Evolutionary conservation across 1,284 basidiomycete genomes (phyloP).

Genomic region (Malassezia cuniculi): DNA sequence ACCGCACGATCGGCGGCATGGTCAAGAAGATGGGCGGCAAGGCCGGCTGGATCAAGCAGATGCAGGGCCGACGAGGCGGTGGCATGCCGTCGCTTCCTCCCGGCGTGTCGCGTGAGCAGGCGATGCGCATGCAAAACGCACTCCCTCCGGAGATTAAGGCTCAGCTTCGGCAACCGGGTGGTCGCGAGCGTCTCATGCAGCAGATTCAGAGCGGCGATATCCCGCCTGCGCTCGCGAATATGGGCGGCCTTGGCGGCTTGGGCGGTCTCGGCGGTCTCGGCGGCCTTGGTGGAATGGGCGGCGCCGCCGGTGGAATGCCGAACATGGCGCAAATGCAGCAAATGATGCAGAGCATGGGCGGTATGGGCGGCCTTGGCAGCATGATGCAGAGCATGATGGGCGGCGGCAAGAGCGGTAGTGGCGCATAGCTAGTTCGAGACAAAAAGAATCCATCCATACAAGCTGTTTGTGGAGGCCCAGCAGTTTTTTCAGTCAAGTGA

Average conservation of each 20-base stretch:
- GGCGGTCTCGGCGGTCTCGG: slow-evolving; percentile 16
- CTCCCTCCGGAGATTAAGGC: slow-evolving; percentile 44
- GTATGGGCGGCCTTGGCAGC: slow-evolving; percentile 47
- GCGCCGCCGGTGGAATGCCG: slow-evolving; percentile 25
- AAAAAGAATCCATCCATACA: no score
- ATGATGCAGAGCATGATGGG: slow-evolving; percentile 79
- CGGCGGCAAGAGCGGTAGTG: slow-evolving; percentile 45
- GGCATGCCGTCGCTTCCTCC: slow-evolving; percentile 36
- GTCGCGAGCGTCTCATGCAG: slow-evolving; percentile 30
- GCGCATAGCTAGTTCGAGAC: no score
- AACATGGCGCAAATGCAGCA: slow-evolving; percentile 25
- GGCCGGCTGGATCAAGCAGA: slow-evolving; percentile 53
- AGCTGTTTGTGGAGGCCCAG: no score
- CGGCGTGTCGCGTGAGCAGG: slow-evolving; percentile 37
- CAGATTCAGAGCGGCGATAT: slow-evolving; percentile 34
- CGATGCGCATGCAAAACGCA: slow-evolving; percentile 40
- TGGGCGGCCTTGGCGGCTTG: slow-evolving; percentile 20
- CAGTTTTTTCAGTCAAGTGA: no score
- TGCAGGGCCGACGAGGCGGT: slow-evolving; percentile 28
- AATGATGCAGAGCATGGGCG: slow-evolving; percentile 47
- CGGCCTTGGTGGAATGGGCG: slow-evolving; percentile 14
- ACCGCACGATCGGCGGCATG: slow-evolving; percentile 45
- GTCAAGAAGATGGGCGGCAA: slow-evolving; percentile 93
- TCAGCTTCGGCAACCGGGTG: slow-evolving; percentile 41
- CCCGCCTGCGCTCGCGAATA: slow-evolving; percentile 16